Base-by-base conservation (phyloP, 257 asterid species). In the Knoxia roxburghii region DNA sequence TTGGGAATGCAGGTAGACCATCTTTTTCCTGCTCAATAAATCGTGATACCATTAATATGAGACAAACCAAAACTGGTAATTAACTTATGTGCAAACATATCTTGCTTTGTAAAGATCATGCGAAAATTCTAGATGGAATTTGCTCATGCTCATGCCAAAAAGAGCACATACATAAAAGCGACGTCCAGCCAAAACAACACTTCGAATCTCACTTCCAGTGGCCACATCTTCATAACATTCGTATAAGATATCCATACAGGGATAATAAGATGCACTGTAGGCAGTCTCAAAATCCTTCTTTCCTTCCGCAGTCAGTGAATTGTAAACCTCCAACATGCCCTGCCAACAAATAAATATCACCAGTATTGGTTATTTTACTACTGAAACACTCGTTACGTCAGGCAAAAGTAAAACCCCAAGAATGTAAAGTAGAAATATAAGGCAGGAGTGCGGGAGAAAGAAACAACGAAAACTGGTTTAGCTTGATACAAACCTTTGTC, bases 151-250 rank as follows among this genome's bases (percentile, higher is more conserved):
- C 39, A 48, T 45, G 50, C 7, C 26, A n/a, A 7, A 39, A 12
- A 9, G 7, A 50, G 33, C 10, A 52, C 86, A 52, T 87, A 92
- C 98, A 81, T 85, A 82, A 73, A 89, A 89, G 76, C 97, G 96
- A 49, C 96, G 96, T 51, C 97, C 98, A 45, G 98, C 98, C 86
- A 92, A 82, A 77, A 92, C 97, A 68, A 89, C 96, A 62, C 98
- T 92, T 76, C 90, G 76, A 67, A 92, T 92, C 85, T 92, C 98
- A 70, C 89, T 89, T 65, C 98, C 95, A 74, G 89, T 75, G 68
- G 95, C 95, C 64, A 92, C 98, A 79, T 92, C 98, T 80, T 92
- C 98, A 52, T 92, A 92, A 84, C 98, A 92, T 69, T 92, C 97
- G 2, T 92, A 92, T 50, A 92, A 78, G 74, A 92, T 92, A 76